phyloP scores from a whole-genome alignment of 2,329 filamentous ascomycete genomes.

The Calonectria montana region DNA sequence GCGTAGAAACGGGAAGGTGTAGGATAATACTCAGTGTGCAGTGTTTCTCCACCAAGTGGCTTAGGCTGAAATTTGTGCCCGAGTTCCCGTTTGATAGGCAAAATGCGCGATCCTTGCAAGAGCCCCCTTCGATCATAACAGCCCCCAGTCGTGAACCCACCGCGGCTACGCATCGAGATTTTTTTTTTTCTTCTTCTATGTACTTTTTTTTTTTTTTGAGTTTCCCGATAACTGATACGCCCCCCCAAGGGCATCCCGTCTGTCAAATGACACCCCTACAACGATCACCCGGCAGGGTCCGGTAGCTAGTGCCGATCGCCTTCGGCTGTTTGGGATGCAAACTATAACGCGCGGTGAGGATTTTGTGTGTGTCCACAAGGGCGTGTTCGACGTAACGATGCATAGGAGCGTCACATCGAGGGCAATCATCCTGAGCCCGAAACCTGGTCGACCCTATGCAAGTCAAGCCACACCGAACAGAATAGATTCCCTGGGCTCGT shows the following conservation, averaged over 20 bases:
- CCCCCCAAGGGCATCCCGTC: not conserved
- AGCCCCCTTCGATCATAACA: not conserved
- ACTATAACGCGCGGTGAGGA: slow-evolving; percentile 5
- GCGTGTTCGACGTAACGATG: not conserved
- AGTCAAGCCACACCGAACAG: not conserved
- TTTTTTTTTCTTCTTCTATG: not conserved
- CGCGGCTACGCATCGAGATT: not conserved
- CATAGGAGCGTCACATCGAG: not conserved
- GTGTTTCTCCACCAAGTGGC: not conserved
- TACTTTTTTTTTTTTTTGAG: not conserved
- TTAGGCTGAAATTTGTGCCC: slow-evolving; percentile 3
- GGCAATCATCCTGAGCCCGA: not conserved
- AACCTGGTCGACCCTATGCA: not conserved
- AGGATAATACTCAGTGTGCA: not conserved
- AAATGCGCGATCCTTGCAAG: not conserved
- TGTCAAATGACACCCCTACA: slow-evolving; percentile 10
- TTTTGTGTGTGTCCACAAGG: not conserved
- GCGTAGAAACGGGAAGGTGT: not conserved
- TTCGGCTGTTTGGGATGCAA: slow-evolving; percentile 3
- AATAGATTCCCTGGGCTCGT: not conserved
- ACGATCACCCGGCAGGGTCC: slow-evolving; percentile 8
- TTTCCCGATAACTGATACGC: slow-evolving; percentile 1
- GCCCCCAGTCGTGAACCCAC: not conserved
- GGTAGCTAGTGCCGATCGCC: slow-evolving; percentile 7
- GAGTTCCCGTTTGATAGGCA: not conserved